Evolutionary conservation across 257 asterid species (phyloP), one percentile per base, ranked within the genome.

Genomic region (Nemophila menziesii): DNA sequence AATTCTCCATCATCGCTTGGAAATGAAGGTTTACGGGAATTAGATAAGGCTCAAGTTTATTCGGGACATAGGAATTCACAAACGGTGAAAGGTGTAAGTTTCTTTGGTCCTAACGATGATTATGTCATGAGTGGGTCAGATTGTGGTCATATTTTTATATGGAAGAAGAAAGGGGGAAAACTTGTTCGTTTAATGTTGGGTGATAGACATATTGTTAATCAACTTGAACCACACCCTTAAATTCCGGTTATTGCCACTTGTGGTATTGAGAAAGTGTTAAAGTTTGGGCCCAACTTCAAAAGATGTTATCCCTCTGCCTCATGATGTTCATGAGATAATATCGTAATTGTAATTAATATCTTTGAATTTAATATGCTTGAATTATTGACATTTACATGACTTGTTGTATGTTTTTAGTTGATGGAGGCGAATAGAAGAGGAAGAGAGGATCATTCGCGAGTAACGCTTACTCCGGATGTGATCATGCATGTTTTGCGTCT

Each of bases 71-170:
- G 85, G 52, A 85, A 85, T 68, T 63, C 77, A 11, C 62, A 51
- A 39, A 78, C 87, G 12, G 75, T 78, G 39, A 80, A 80, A 65
- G 93, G 93, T 21, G 93, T 80, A 34, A 71, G 55, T 63, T 80
- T 85, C 75, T 75, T 78, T 20, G 95, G 93, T 19, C 80, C 85
- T 8, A 67, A 74, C 7, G 82, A 77, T 20, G 79, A 80, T 16
- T 80, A 78, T 10, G 75, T 85, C 39, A 3, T 80, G 49, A 78
- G 92, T 1, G 93, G 92, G 36, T 85, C 95, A 3, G 93, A 85
- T 43, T 83, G 94, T 50, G 94, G 92, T 43, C 82, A 68, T 43
- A 66, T 80, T 22, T 85, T 75, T 49, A 62, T 85, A 45, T 85
- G 95, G 95, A 75, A 63, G 69, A 84, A 84, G 58, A 80, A 70